Evolutionary conservation across 2,329 filamentous ascomycete species (phyloP).

Genomic region (Drechmeria coniospora): DNA sequence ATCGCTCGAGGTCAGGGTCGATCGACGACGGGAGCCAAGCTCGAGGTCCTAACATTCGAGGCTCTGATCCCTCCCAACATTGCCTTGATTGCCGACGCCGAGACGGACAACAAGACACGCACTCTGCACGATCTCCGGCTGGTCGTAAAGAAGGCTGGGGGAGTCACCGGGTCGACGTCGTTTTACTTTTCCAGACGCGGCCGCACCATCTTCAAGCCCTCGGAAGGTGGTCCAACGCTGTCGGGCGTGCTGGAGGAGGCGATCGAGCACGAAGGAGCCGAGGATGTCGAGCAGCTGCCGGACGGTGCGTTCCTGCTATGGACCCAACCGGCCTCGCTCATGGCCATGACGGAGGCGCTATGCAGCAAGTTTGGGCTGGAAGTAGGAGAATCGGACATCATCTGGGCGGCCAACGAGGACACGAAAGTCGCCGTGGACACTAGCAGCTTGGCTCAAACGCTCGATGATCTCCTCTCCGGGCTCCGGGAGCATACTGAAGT

Average conservation of each 20-base stretch:
- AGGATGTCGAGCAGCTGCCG: conserved; percentile 52
- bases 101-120: conserved; percentile 67
- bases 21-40: conserved; percentile 54
- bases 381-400: conserved; percentile 61
- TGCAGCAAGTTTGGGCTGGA: conserved; percentile 47
- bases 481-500: conserved; percentile 57
- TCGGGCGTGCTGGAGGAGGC: conserved; percentile 67
- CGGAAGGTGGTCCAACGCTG: conserved; percentile 36
- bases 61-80: conserved; percentile 63
- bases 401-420: conserved; percentile 74
- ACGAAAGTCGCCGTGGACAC: conserved; percentile 51
- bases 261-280: conserved; percentile 63
- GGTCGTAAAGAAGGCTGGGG: conserved; percentile 57
- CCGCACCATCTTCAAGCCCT: conserved; percentile 49
- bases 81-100: conserved; percentile 68
- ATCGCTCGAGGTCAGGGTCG: conserved; percentile 80
- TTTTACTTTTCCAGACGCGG: conserved; percentile 81
- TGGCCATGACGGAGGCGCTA: conserved; percentile 29
- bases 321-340: conserved; percentile 19
- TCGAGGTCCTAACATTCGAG: conserved; percentile 71
- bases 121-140: conserved; percentile 57
- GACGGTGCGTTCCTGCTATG: conserved; percentile 54
- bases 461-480: conserved; percentile 43
- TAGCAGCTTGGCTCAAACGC: conserved; percentile 33
- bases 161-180: conserved; percentile 53